Evolutionary conservation across 202 grass and related monocot species (phyloP).

Genomic region (Brachypodium distachyon): DNA sequence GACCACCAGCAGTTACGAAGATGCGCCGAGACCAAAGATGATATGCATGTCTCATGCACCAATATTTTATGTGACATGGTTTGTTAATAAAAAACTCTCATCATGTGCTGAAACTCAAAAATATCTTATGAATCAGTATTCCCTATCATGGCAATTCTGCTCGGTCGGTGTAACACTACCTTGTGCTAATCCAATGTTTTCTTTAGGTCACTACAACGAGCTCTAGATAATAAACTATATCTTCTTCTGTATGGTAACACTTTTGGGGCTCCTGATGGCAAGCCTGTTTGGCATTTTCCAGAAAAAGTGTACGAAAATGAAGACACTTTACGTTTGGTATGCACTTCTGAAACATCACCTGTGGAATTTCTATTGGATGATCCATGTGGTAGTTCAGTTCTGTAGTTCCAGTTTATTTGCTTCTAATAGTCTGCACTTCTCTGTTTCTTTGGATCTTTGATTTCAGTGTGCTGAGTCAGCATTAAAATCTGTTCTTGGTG

Average conservation of each 20-base stretch:
- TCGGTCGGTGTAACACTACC: background rate
- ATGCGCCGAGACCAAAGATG: background rate
- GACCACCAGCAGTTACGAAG: background rate
- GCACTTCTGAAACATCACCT: background rate
- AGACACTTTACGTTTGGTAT: constrained; percentile 74
- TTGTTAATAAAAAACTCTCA: background rate
- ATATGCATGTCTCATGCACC: background rate
- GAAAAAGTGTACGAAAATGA: constrained; percentile 97
- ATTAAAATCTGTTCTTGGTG: constrained; percentile 77
- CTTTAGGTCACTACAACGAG: constrained; percentile 81
- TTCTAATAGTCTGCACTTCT: background rate
- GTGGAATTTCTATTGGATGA: background rate
- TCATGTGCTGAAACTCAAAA: background rate
- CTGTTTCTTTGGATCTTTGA: background rate
- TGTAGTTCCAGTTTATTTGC: constrained; percentile 14
- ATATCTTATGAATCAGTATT: background rate
- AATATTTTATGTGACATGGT: background rate
- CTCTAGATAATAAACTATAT: constrained; percentile 86
- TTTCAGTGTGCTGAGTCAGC: constrained; percentile 94
- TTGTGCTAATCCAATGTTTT: constrained; percentile 4
- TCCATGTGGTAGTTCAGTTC: constrained; percentile 6
- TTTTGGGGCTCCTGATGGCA: constrained; percentile 57
- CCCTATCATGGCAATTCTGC: background rate
- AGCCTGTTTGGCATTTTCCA: constrained; percentile 88
- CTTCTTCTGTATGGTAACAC: constrained; percentile 74